Evolutionary conservation across 2,329 filamentous ascomycete species (phyloP).

Genomic region (Aureobasidium sp.): DNA sequence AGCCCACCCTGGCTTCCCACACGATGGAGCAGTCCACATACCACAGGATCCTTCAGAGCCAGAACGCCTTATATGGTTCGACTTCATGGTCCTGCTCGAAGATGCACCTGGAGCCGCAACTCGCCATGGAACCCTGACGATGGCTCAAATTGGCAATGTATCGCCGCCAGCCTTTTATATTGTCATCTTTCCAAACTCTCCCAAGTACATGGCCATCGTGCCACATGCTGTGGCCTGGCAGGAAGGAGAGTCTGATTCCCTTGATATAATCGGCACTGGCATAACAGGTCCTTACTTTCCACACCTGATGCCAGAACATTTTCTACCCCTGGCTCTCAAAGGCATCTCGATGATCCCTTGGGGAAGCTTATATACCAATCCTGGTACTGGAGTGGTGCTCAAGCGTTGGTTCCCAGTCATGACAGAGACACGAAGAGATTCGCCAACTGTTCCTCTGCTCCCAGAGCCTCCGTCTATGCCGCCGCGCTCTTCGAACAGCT

Average conservation of each 20-base stretch:
- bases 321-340: not conserved
- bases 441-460: not conserved
- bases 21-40: slow-evolving; percentile 2
- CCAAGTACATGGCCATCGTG: not conserved
- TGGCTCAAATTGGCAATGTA: not conserved
- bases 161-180: slow-evolving; percentile 8
- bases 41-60: not conserved
- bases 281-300: slow-evolving; percentile 3
- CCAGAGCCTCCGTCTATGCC: not conserved
- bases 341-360: not conserved
- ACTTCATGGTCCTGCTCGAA: not conserved
- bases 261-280: not conserved
- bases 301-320: not conserved
- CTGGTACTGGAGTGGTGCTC: not conserved
- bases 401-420: not conserved
- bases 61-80: slow-evolving; percentile 4
- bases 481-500: not conserved
- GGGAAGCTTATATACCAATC: not conserved
- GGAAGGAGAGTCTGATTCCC: not conserved
- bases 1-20: not conserved
- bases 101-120: not conserved
- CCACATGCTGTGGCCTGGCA: not conserved
- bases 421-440: not conserved
- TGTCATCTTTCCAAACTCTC: not conserved
- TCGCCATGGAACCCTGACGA: not conserved